Percentiles rank a stretch among this genome's conserved stretches.
These are phyloP conservation scores for Tricholoma sp. DNA, from an alignment of 768 basidiomycete genomes.

Conservation along the genomic window DNA sequence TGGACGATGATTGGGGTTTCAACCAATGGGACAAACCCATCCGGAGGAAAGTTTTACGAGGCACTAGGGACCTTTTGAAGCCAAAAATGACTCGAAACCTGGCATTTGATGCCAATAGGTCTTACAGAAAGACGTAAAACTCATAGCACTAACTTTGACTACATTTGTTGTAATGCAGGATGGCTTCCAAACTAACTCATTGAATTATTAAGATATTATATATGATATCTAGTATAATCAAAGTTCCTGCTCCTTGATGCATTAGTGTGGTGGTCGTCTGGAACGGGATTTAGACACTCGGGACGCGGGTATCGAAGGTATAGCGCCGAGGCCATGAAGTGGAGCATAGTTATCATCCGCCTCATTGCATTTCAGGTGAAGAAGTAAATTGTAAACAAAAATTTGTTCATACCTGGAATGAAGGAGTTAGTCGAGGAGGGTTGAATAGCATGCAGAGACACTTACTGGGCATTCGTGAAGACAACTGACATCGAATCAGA, in stretches of 20 bases:
- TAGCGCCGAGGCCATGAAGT: slow-evolving; percentile 74
- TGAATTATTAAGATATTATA: background rate
- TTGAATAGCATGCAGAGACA: slow-evolving; percentile 11
- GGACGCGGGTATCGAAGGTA: slow-evolving; percentile 38
- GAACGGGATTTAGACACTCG: slow-evolving; percentile 54
- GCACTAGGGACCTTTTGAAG: background rate
- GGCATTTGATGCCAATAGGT: background rate
- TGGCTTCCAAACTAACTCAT: background rate
- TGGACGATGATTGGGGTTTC: slow-evolving; percentile 44
- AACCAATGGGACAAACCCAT: slow-evolving; percentile 37
- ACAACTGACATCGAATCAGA: slow-evolving; percentile 87
- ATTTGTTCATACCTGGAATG: slow-evolving; percentile 73
- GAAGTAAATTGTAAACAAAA: slow-evolving; percentile 80
- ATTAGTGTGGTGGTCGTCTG: slow-evolving; percentile 34
- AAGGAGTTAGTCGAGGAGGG: slow-evolving; percentile 1
- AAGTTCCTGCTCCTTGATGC: background rate
- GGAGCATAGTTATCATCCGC: slow-evolving; percentile 79
- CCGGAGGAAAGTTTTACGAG: background rate
- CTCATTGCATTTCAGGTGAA: slow-evolving; percentile 71
- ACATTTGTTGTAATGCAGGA: no score
- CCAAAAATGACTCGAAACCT: background rate
- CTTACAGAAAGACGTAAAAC: background rate
- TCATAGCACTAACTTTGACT: no score
- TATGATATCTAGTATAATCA: background rate
- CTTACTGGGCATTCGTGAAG: slow-evolving; percentile 89